phyloP scores from a whole-genome alignment of 805 yeast species.

The Myxozyma vanderwaltii region DNA sequence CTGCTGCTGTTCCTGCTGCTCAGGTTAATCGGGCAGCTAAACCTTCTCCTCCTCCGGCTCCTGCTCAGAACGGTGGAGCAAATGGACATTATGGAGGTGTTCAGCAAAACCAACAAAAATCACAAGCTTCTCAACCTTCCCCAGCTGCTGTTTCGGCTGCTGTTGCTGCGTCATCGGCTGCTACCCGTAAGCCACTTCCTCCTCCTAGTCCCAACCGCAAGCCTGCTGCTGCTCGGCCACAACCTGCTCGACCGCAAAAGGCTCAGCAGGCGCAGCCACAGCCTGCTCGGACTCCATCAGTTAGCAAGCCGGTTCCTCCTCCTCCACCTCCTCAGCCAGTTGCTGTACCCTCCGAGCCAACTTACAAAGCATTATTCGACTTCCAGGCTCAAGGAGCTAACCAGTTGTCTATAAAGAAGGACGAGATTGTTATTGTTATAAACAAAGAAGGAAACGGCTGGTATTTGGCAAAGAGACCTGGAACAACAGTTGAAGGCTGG shows the following conservation, averaged over 20 bases:
- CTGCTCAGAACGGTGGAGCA: slow-evolving; percentile 26
- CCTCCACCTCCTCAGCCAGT: slow-evolving; percentile 75
- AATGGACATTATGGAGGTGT: slow-evolving; percentile 5
- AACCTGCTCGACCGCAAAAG: slow-evolving; percentile 22
- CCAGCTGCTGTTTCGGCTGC: slow-evolving; percentile 35
- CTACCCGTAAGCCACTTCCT: slow-evolving; percentile 25
- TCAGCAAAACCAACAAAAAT: background rate
- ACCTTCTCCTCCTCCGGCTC: slow-evolving; percentile 21
- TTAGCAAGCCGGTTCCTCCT: slow-evolving; percentile 40
- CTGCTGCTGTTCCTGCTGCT: slow-evolving; percentile 21
- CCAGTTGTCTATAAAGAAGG: slow-evolving; percentile 75
- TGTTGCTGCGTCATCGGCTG: slow-evolving; percentile 40
- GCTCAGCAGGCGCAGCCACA: slow-evolving; percentile 19
- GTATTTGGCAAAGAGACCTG: slow-evolving; percentile 76
- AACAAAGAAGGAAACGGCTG: slow-evolving; percentile 85
- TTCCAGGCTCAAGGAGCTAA: slow-evolving; percentile 87
- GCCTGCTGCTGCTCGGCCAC: slow-evolving; percentile 4
- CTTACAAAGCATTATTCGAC: slow-evolving; percentile 82
- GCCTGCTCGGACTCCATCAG: slow-evolving; percentile 13
- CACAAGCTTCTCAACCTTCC: slow-evolving; percentile 20
- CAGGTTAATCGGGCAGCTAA: slow-evolving; percentile 29
- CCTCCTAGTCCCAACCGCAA: slow-evolving; percentile 7
- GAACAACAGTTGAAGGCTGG: slow-evolving; percentile 75
- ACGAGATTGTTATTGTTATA: slow-evolving; percentile 70
- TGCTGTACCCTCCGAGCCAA: slow-evolving; percentile 68